Conservation (phyloP, 176 grass and related monocot genomes). For the Ampelocalamus luodianensis region DNA sequence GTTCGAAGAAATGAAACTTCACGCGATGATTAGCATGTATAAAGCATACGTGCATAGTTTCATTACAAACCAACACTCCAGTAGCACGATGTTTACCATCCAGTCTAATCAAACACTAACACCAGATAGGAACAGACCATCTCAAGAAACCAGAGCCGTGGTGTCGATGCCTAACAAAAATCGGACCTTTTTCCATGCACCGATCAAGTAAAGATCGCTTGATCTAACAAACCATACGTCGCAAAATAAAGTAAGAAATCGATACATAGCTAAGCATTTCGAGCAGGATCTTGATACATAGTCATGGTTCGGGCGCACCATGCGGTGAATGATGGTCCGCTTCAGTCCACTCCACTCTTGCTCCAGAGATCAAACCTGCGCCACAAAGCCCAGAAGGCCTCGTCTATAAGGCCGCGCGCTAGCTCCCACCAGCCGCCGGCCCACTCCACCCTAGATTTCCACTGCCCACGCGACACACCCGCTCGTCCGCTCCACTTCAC, state of each 20-base stretch:
- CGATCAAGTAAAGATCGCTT: not conserved
- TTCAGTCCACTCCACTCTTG: too few relatives aligned
- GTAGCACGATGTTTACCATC: not conserved
- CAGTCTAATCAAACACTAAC: slow-evolving; percentile 15
- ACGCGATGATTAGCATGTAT: not conserved
- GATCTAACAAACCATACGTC: not conserved
- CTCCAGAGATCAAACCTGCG: too few relatives aligned
- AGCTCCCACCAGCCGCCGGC: too few relatives aligned
- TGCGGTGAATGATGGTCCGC: too few relatives aligned
- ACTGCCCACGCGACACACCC: too few relatives aligned
- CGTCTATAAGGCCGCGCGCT: too few relatives aligned
- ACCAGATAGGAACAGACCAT: not conserved
- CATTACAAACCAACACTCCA: not conserved
- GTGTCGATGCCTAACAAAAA: not conserved
- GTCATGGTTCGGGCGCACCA: too few relatives aligned
- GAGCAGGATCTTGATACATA: not conserved
- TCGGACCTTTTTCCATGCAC: not conserved
- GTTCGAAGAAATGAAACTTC: not conserved
- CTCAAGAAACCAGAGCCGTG: not conserved
- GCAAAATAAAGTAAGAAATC: not conserved
- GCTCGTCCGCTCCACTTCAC: too few relatives aligned
- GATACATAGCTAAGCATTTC: not conserved
- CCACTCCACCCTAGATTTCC: too few relatives aligned
- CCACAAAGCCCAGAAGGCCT: too few relatives aligned
- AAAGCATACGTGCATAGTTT: not conserved